A percentile compares a stretch with the other conserved stretches of the same genome.
phyloP scores from a whole-genome alignment of 345 rosid species.

The Salix caprea region DNA sequence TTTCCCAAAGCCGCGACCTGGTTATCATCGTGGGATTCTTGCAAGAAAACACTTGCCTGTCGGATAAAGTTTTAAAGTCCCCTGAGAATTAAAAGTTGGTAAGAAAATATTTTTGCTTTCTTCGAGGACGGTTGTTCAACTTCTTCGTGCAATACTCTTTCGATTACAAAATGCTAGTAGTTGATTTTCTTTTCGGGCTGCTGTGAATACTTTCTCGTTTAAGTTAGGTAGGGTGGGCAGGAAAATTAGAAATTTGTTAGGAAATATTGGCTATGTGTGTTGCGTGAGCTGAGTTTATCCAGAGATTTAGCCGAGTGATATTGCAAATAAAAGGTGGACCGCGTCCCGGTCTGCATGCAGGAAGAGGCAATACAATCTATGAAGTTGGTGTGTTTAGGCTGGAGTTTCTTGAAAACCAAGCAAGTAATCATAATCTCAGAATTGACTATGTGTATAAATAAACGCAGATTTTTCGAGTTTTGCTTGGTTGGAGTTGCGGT shows the following conservation, averaged over 20 bases:
- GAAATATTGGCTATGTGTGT: not conserved
- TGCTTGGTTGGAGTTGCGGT: too few species aligned
- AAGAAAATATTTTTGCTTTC: slow-evolving; percentile 13
- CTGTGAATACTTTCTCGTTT: not conserved
- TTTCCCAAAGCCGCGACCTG: not conserved
- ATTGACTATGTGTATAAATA: not conserved
- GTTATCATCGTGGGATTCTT: slow-evolving; percentile 10
- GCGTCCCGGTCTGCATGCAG: too few species aligned
- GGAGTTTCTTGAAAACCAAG: not conserved
- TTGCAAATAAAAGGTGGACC: too few species aligned
- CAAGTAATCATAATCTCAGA: not conserved
- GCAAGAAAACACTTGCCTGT: slow-evolving; percentile 10
- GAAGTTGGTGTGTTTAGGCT: not conserved
- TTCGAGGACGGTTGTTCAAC: slow-evolving; percentile 8
- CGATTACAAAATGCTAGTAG: not conserved
- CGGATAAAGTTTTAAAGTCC: not conserved
- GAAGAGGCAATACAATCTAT: not conserved
- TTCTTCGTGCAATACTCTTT: not conserved
- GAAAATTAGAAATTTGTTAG: slow-evolving; percentile 9
- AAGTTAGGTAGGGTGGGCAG: slow-evolving; percentile 38
- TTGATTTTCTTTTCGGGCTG: not conserved
- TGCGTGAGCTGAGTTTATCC: not conserved
- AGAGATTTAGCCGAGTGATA: not conserved
- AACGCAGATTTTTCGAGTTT: too few species aligned
- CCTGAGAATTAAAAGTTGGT: slow-evolving; percentile 20